Conservation (phyloP, 164 flowering plant species). For the Nelumbo lutea region DNA sequence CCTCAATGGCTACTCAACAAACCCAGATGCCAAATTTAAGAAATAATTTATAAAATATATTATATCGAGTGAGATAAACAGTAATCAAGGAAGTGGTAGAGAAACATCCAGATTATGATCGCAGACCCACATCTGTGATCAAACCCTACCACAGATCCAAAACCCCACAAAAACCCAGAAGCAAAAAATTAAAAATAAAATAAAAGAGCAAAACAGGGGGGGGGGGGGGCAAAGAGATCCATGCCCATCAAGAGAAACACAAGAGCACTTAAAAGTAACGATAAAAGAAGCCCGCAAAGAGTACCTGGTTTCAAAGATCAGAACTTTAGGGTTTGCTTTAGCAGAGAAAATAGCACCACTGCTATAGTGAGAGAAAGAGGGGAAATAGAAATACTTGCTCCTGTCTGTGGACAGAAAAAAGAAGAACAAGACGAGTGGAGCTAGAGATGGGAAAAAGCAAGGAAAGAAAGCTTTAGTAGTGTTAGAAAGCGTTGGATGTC, state of each 20-base stretch:
- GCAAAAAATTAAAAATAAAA: constrained; percentile 18
- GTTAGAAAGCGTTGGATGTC: constrained; percentile 19
- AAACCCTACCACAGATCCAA: constrained; percentile 22
- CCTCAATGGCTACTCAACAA: neutral
- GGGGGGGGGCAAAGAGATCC: constrained; percentile 12
- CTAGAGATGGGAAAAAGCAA: neutral
- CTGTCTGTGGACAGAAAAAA: constrained; percentile 28
- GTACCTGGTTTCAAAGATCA: constrained; percentile 32
- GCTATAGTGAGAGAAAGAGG: neutral
- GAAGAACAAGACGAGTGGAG: neutral
- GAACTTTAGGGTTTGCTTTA: constrained; percentile 31
- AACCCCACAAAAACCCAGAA: constrained; percentile 26
- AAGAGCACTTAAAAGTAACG: constrained; percentile 17
- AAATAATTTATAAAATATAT: constrained; percentile 13
- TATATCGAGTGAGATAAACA: constrained; percentile 9
- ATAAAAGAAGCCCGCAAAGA: constrained; percentile 18
- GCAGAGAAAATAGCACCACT: constrained; percentile 14
- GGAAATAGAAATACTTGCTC: constrained; percentile 7
- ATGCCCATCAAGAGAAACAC: constrained; percentile 27
- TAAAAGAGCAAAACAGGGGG: constrained; percentile 16
- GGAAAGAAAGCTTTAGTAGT: constrained; percentile 5
- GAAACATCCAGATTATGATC: constrained; percentile 26
- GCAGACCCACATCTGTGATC: constrained; percentile 14
- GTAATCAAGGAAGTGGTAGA: constrained; percentile 1
- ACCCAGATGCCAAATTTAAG: constrained; percentile 4